Conservation (phyloP, 306 rosid species). For the Crotalaria pallida region DNA sequence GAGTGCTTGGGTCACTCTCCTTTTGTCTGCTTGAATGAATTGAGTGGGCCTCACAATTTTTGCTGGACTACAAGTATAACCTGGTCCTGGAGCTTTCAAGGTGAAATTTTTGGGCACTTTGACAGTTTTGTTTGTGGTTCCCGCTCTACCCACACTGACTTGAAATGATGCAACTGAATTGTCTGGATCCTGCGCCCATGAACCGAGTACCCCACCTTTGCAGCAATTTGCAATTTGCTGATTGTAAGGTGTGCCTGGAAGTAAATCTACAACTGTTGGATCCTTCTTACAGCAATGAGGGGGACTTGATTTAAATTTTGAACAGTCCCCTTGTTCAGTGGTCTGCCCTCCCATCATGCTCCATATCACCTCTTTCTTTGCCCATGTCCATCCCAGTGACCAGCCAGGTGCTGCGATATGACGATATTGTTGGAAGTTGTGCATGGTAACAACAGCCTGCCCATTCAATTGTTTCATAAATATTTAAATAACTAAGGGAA, state of each 20-base stretch:
- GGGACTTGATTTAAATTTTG: constrained; percentile 47
- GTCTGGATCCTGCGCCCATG: constrained; percentile 67
- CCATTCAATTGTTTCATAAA: constrained; percentile 24
- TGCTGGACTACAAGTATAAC: constrained; percentile 76
- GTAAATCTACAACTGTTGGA: constrained; percentile 66
- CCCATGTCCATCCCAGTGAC: constrained; percentile 83
- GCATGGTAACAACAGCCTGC: constrained; percentile 70
- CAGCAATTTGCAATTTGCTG: constrained; percentile 84
- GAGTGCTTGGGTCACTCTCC: constrained; percentile 76
- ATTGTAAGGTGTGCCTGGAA: constrained; percentile 89
- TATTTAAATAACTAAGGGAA: background rate
- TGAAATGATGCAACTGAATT: constrained; percentile 70
- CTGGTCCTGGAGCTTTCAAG: constrained; percentile 78
- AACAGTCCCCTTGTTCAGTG: constrained; percentile 91
- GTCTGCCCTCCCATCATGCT: constrained; percentile 70
- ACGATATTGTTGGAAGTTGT: constrained; percentile 80
- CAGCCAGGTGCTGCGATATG: constrained; percentile 81
- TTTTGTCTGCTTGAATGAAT: constrained; percentile 52
- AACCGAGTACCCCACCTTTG: constrained; percentile 83
- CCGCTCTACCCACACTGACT: constrained; percentile 71
- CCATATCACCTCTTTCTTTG: constrained; percentile 88
- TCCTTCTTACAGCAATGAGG: constrained; percentile 75
- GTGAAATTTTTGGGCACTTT: constrained; percentile 70
- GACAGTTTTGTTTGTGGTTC: constrained; percentile 71
- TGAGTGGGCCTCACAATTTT: constrained; percentile 50